These are phyloP conservation scores for Dioscorea cayenensis DNA, from an alignment of 116 monocot species.

Conservation along the genomic window DNA sequence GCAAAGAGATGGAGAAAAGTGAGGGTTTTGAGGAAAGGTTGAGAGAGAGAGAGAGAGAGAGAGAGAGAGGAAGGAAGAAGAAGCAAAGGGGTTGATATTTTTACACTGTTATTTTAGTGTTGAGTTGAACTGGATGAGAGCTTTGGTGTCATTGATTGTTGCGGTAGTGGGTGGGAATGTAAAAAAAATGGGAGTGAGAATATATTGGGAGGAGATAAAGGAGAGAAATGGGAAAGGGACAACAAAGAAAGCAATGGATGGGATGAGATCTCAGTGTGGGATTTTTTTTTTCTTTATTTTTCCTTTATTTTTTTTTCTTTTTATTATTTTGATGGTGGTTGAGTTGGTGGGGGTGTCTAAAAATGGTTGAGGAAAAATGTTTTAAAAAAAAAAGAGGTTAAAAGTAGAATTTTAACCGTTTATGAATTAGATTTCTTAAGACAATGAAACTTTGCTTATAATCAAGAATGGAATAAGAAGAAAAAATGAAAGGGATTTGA, in stretches of 20 bases:
- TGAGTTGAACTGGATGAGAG: neutral
- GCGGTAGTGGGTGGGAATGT: neutral
- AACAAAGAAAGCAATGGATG: neutral
- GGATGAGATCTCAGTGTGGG: neutral
- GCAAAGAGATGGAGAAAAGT: neutral
- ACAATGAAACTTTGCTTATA: too few relatives aligned
- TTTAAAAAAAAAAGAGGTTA: neutral
- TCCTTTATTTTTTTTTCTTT: neutral
- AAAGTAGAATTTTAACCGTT: too few relatives aligned
- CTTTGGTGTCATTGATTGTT: neutral
- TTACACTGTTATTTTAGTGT: neutral
- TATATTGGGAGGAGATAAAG: neutral
- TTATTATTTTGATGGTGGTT: neutral
- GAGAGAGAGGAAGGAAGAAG: neutral
- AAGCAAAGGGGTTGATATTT: neutral
- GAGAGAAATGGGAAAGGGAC: neutral
- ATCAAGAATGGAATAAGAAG: too few relatives aligned
- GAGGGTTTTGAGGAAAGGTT: neutral
- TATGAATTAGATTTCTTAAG: too few relatives aligned
- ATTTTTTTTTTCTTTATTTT: neutral
- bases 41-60: constrained; percentile 14
- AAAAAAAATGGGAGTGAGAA: neutral
- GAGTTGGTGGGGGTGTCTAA: neutral
- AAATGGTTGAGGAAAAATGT: neutral
- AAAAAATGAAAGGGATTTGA: too few relatives aligned